A percentile compares a stretch with the other conserved stretches of the same genome.
These are phyloP conservation scores for Hymenoscyphus salicellus DNA, from an alignment of 2,329 filamentous ascomycete species.

Conservation along the genomic window DNA sequence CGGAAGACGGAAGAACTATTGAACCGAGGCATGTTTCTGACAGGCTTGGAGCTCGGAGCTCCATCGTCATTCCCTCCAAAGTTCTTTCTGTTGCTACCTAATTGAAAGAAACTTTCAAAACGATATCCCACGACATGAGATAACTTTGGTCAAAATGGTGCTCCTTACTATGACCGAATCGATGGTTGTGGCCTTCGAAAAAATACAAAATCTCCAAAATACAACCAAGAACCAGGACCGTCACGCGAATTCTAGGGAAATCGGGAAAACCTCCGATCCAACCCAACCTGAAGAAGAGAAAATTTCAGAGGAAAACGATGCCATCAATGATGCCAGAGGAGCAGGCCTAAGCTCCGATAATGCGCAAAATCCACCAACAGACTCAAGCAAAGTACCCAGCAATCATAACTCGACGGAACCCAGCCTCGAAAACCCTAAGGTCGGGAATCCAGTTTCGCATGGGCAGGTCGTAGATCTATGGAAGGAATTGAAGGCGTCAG, in stretches of 20 bases:
- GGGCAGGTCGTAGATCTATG: slow-evolving; percentile 64
- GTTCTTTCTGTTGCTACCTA: background rate
- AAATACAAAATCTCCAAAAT: slow-evolving; percentile 28
- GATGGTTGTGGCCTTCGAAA: slow-evolving; percentile 60
- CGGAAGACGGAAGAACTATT: slow-evolving; percentile 10
- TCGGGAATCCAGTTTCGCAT: slow-evolving; percentile 71
- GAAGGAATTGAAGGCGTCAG: slow-evolving; percentile 45
- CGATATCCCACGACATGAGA: background rate
- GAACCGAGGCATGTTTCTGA: background rate
- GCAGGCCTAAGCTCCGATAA: background rate
- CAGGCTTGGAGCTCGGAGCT: no score
- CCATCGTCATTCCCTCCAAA: background rate
- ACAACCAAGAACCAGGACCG: background rate
- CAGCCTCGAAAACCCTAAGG: slow-evolving; percentile 40
- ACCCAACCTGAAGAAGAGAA: background rate
- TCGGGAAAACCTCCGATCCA: background rate
- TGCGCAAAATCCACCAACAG: background rate
- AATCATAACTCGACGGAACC: slow-evolving; percentile 41
- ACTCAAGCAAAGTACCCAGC: background rate
- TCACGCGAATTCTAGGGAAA: slow-evolving; percentile 5
- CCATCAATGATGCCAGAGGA: background rate
- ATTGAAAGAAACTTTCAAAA: background rate
- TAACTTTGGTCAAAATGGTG: slow-evolving; percentile 55
- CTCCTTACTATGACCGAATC: slow-evolving; percentile 71
- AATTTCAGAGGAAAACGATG: background rate